These are phyloP conservation scores for Dujonia santamariae DNA, from an alignment of 1,139 yeast genomes.

Conservation along the genomic window DNA sequence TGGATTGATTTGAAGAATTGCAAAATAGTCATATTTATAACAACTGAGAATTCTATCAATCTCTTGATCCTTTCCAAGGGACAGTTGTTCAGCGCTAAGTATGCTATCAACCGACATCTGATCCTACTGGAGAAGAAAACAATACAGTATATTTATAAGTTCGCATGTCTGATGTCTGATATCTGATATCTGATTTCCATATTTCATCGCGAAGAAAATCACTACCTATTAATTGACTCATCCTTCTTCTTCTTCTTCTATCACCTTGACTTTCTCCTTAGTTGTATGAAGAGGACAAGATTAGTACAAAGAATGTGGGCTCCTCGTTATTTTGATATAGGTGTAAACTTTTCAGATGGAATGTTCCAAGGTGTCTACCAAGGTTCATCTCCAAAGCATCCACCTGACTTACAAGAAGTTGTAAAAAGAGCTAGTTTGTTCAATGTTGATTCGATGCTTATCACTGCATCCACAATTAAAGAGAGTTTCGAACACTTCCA, in stretches of 20 bases:
- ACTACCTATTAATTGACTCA: too few relatives aligned
- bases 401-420: constrained; percentile 61
- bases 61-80: constrained; percentile 48
- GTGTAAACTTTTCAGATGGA: constrained; percentile 82
- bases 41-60: constrained; percentile 50
- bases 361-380: constrained; percentile 85
- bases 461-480: constrained; percentile 76
- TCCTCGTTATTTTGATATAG: constrained; percentile 51
- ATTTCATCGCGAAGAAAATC: too few relatives aligned
- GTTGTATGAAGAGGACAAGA: not conserved
- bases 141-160: too few relatives aligned
- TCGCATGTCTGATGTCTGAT: too few relatives aligned
- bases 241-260: too few relatives aligned
- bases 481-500: constrained; percentile 54
- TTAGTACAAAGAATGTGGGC: constrained; percentile 24
- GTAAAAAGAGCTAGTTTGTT: constrained; percentile 62
- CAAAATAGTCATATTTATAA: constrained; percentile 51
- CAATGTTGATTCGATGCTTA: constrained; percentile 66
- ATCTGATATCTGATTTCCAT: too few relatives aligned
- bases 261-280: too few relatives aligned
- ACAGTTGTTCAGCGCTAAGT: constrained; percentile 33
- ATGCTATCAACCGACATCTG: constrained; percentile 29
- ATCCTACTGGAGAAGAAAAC: too few relatives aligned
- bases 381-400: constrained; percentile 60
- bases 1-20: constrained; percentile 54